Percentiles rank a stretch among this genome's conserved stretches.
Conservation (phyloP, 768 basidiomycete species). For the Mycena latifolia region DNA sequence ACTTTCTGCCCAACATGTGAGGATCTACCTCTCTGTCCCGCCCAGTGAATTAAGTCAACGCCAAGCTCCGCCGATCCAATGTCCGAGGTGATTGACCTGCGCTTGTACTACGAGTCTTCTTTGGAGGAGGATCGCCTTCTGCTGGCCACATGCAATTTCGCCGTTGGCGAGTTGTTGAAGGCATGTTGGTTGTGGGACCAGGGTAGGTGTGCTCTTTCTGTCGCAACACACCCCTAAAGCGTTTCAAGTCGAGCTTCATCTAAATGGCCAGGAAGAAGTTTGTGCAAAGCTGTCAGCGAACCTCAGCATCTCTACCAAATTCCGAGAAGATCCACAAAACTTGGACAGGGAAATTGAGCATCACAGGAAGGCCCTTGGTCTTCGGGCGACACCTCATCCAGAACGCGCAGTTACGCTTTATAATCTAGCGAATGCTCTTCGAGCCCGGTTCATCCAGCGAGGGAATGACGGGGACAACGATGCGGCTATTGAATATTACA, state of each 20-base stretch:
- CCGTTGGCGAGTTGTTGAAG: slow-evolving; percentile 5
- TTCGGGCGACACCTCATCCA: slow-evolving; percentile 5
- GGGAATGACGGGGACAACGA: not conserved
- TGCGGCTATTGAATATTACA: not conserved
- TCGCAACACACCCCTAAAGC: not conserved
- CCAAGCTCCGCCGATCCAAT: slow-evolving; percentile 11
- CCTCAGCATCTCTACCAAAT: slow-evolving; percentile 7
- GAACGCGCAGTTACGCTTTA: not conserved
- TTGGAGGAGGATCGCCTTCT: slow-evolving; percentile 2
- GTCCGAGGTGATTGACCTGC: slow-evolving; percentile 4
- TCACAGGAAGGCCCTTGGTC: slow-evolving; percentile 6
- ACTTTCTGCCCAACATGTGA: slow-evolving; percentile 7
- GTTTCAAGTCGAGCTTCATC: slow-evolving; percentile 3
- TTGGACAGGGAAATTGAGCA: slow-evolving; percentile 11
- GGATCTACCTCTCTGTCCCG: not conserved
- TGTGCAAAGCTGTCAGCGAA: slow-evolving; percentile 8
- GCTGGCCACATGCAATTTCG: not conserved
- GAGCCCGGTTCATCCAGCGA: not conserved
- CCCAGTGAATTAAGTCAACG: slow-evolving; percentile 1
- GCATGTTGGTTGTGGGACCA: slow-evolving; percentile 1
- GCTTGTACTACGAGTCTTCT: slow-evolving; percentile 14
- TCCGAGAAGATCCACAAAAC: slow-evolving; percentile 4
- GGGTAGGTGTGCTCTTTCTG: slow-evolving; percentile 1
- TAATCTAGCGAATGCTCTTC: slow-evolving; percentile 8
- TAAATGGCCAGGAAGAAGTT: slow-evolving; percentile 4